Conservation (phyloP, 331 rosid genomes). For the Cydonia oblonga region DNA sequence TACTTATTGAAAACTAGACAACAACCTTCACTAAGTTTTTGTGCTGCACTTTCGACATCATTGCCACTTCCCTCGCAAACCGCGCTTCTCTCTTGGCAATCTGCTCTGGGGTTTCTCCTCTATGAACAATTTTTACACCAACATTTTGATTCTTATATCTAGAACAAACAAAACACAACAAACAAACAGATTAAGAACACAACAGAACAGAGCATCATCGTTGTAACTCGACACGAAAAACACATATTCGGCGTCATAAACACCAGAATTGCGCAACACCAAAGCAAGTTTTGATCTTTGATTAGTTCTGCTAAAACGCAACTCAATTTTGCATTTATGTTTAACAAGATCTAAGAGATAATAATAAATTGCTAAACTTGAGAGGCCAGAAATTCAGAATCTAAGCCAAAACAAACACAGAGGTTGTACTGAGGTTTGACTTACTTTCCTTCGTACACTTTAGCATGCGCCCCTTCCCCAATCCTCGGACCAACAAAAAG, state of each 20-base stretch:
- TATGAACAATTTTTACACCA: constrained; percentile 72
- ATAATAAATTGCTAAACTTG: constrained; percentile 4
- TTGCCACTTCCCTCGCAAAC: constrained; percentile 78
- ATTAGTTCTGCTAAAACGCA: background rate
- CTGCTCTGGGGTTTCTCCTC: constrained; percentile 73
- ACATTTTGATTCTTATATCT: constrained; percentile 78
- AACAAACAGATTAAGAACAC: background rate
- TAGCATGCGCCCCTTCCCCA: constrained; percentile 93
- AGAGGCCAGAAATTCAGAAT: background rate
- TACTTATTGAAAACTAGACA: constrained; percentile 7
- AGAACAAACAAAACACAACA: constrained; percentile 12
- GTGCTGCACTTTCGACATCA: constrained; percentile 87
- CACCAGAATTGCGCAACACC: background rate
- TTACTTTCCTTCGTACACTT: constrained; percentile 92
- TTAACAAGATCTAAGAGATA: background rate
- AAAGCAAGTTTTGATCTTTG: background rate
- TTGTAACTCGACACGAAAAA: background rate
- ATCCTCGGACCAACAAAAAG: constrained; percentile 86
- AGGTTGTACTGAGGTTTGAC: constrained; percentile 31
- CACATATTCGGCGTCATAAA: background rate
- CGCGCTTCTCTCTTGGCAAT: constrained; percentile 76
- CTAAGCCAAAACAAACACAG: background rate
- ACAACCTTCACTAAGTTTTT: constrained; percentile 92
- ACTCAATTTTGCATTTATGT: background rate
- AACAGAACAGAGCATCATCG: background rate